Base-by-base conservation (phyloP, 169 alveolate genomes). In the Theileria luwenshuni region DNA sequence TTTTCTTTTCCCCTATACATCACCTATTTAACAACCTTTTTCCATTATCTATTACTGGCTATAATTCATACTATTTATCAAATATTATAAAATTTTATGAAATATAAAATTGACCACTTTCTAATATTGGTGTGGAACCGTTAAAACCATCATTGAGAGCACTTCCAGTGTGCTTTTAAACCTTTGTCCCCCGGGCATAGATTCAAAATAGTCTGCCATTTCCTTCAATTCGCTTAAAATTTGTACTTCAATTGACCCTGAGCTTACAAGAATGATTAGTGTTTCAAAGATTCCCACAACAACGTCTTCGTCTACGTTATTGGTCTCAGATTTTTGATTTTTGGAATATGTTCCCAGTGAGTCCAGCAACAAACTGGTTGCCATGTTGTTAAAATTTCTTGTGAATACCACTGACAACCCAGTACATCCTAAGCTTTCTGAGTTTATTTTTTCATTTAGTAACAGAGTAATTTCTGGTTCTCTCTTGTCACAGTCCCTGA, bases 271-370 rank as follows among this genome's bases (percentile, higher is more conserved):
- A 30, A 61, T 61, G 25, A 6, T 19, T 15, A 61, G 15, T 25
- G 70, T 61, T 19, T 61, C 43, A 28, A 61, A 8, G 8, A 61
- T 61, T 12, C 43, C 45, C 3, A 19, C 28, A 17, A 19, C 70
- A 2, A 61, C 32, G 2, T 38, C 56, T 61, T 61, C 70, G 25
- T 61, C 70, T 38, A n/a, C 27, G 19, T 32, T 27, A 54, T 25
- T 12, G n/a, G n/a, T n/a, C 27, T 54, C 63, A 13, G 17, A 8
- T 21, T 54, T 38, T 54, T n/a, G 19, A 23, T 13, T 54, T 33
- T 33, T 54, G 8, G 17, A 13, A 54, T 25, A 54, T 54, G 8
- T 6, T 33, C 43, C n/a, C 63, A 54, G 33, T 13, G 63, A 54
- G 35, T 33, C 27, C 30, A 54, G 27, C 63, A 54, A n/a, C 7